Conservation (phyloP, 768 basidiomycete genomes). For the Boletus subparvulus region DNA sequence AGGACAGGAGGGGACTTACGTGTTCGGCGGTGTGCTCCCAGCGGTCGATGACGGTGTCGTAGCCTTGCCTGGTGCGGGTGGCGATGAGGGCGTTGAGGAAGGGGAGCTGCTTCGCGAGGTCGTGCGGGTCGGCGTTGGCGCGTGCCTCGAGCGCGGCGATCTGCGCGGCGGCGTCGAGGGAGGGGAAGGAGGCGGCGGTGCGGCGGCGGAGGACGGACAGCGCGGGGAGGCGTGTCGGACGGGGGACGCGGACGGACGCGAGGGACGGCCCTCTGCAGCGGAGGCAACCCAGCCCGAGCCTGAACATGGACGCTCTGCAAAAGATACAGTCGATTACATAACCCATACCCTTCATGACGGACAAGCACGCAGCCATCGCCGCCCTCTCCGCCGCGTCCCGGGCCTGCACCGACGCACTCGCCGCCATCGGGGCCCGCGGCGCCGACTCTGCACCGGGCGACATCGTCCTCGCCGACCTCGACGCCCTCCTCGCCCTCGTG, state of each 20-base stretch:
- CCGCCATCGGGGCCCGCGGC: not conserved
- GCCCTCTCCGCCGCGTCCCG: constrained; percentile 14
- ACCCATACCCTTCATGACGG: not conserved
- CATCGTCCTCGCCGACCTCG: constrained; percentile 53
- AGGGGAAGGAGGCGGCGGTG: constrained; percentile 25
- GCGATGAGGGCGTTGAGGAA: constrained; percentile 66
- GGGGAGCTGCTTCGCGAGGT: constrained; percentile 66
- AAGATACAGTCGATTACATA: not conserved
- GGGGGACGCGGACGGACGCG: not conserved
- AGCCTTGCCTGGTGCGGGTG: constrained; percentile 64
- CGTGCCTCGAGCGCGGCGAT: constrained; percentile 76
- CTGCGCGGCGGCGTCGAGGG: constrained; percentile 64
- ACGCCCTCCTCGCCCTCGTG: constrained; percentile 58
- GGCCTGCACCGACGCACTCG: constrained; percentile 24
- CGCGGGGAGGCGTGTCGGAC: not conserved
- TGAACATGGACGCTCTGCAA: not conserved
- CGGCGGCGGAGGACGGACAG: not conserved
- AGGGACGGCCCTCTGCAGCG: not conserved
- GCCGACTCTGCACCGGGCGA: constrained; percentile 15
- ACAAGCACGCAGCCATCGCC: constrained; percentile 7
- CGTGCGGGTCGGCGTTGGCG: constrained; percentile 70
- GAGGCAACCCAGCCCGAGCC: not conserved
- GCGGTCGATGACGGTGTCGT: constrained; percentile 69
- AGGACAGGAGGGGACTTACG: constrained; percentile 45
- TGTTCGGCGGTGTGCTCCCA: constrained; percentile 87